Conservation (phyloP, 495 filamentous ascomycete genomes). For the Melanomma pulvis-pyrius region DNA sequence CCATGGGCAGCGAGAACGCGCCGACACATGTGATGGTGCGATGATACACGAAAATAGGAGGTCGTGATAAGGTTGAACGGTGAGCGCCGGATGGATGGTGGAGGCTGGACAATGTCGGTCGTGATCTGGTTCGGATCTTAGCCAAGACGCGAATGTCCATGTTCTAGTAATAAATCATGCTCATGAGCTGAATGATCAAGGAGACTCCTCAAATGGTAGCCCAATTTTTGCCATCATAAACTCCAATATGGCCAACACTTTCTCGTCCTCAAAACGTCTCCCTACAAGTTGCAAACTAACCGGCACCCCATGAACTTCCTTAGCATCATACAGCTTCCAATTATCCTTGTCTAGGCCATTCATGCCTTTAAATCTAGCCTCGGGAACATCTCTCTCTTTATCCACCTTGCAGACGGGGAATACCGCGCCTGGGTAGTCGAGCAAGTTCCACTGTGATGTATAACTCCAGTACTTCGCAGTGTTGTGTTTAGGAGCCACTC, state of each 20-base stretch:
- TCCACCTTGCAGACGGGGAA: constrained; percentile 59
- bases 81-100: neutral
- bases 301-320: constrained; percentile 43
- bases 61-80: neutral
- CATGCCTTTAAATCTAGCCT: constrained; percentile 39
- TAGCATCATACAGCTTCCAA: constrained; percentile 43
- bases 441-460: constrained; percentile 71
- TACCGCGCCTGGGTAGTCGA: constrained; percentile 65
- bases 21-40: neutral
- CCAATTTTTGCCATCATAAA: constrained; percentile 42
- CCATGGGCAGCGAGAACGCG: neutral
- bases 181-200: no score
- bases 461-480: constrained; percentile 71
- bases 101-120: neutral
- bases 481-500: constrained; percentile 62
- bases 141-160: no score
- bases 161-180: no score
- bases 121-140: neutral
- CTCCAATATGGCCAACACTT: constrained; percentile 48
- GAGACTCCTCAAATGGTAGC: constrained; percentile 26
- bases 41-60: no score
- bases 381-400: constrained; percentile 41
- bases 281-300: constrained; percentile 50
- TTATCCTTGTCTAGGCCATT: constrained; percentile 50
- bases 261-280: constrained; percentile 51